A percentile compares a stretch with the other conserved stretches of the same genome.
phyloP scores from a whole-genome alignment of 2,329 filamentous ascomycete species.

The Aschersonia sp. region DNA sequence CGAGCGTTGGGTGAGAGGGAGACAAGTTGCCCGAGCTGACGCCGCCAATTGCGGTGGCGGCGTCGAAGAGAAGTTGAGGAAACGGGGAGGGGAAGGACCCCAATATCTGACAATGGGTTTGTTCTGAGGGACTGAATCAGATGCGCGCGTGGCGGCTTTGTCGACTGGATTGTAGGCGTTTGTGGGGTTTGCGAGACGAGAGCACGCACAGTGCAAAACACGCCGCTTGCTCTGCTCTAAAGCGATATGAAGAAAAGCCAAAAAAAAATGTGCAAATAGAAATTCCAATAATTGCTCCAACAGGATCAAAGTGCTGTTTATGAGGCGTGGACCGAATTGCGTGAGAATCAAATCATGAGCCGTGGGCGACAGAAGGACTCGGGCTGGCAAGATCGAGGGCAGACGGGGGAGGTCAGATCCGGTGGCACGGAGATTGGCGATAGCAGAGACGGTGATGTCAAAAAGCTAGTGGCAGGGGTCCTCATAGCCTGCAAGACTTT shows the following conservation, averaged over 20 bases:
- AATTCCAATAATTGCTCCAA: too few species aligned
- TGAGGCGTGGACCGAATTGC: too few species aligned
- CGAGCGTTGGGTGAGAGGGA: slow-evolving; percentile 19
- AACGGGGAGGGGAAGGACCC: too few species aligned
- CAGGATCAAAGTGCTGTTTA: too few species aligned
- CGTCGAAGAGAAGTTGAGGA: neutral
- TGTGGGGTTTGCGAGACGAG: neutral
- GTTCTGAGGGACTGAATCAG: neutral
- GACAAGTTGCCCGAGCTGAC: slow-evolving; percentile 30
- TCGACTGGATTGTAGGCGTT: neutral
- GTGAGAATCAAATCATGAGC: too few species aligned
- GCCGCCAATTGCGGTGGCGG: slow-evolving; percentile 22
- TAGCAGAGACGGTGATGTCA: neutral
- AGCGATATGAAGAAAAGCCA: too few species aligned
- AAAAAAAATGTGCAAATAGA: too few species aligned
- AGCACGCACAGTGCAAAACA: neutral
- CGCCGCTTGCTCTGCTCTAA: neutral
- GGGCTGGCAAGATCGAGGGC: too few species aligned
- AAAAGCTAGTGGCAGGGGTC: neutral
- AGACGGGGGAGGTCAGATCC: too few species aligned
- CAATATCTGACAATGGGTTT: neutral
- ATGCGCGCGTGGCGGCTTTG: neutral
- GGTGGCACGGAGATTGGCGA: neutral
- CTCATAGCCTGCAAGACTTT: neutral
- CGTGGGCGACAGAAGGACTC: too few species aligned